Base-by-base conservation (phyloP, 352 stramenopile genomes). In the Phytophthora sansomeana region DNA sequence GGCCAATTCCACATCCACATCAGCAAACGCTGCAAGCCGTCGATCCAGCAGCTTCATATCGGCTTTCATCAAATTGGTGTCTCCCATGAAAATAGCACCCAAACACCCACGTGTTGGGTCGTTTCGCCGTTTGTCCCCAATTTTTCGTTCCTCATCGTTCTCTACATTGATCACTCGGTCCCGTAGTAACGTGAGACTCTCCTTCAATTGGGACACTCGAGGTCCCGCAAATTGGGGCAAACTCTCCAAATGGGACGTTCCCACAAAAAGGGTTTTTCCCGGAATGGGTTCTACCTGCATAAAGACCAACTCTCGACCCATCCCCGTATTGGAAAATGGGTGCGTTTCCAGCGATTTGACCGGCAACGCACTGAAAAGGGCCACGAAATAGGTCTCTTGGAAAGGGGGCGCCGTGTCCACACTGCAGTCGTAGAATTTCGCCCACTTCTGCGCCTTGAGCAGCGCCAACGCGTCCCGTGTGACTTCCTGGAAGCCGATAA, bases 401-500 rank as follows among this genome's bases (percentile, higher is more conserved):
- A 89, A 88, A 1, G 85, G 85, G n/a, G 61, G 78, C 17, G 78
- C 82, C 9, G 72, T 77, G 60, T 94, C 83, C 41, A 84, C 54
- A 33, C 85, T 94, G 75, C 85, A 94, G 77, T 94, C 85, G 54
- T 94, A 94, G 72, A 79, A 92, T 53, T 67, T 63, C 5, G 75
- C 67, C 85, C 85, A 94, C 16, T 62, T 58, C 67, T 93, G 59
- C 2, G 59, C 59, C 30, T 80, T 78, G 29, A 92, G 81, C 51
- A 93, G 65, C 41, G 57, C 66, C 21, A 93, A 69, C 46, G 81
- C 71, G 24, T 88, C 81, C 26, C 75, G 74, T 58, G 85, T 93
- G 58, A 91, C 74, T 58, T 93, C 85, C 68, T 93, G 85, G 62
- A 93, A 93, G 44, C 85, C 85, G 26, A 93, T 73, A 29, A 93